A percentile compares a stretch with the other conserved stretches of the same genome.
phyloP scores from a whole-genome alignment of 78 protist species.

The Dictyostelium purpureum region DNA sequence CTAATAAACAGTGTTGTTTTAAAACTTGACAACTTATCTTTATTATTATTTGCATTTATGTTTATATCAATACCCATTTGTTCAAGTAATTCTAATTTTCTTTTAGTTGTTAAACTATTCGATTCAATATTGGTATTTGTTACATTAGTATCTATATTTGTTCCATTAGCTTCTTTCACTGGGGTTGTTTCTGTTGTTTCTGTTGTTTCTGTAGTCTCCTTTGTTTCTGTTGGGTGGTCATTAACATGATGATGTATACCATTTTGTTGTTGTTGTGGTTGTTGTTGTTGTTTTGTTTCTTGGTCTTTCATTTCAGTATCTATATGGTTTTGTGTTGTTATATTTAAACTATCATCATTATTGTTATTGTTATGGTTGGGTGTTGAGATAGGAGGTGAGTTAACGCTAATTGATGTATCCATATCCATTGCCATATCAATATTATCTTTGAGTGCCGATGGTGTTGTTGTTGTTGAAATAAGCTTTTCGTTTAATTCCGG shows the following conservation, averaged over 20 bases:
- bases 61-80: not conserved
- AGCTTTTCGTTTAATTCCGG: too few relatives aligned
- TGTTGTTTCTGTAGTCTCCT: not conserved
- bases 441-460: too few relatives aligned
- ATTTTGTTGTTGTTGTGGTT: not conserved
- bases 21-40: not conserved
- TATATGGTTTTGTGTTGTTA: not conserved
- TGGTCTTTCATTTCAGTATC: not conserved
- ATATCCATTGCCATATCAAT: not conserved
- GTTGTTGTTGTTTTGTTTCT: not conserved
- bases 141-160: not conserved
- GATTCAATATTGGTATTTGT: not conserved
- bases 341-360: not conserved
- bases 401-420: not conserved
- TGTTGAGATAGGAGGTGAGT: not conserved
- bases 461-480: too few relatives aligned
- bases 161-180: not conserved
- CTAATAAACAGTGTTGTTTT: constrained; percentile 29
- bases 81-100: not conserved
- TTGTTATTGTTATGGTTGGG: constrained; percentile 5
- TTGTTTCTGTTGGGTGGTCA: not conserved
- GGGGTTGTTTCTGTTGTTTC: not conserved
- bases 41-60: not conserved
- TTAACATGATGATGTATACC: not conserved
- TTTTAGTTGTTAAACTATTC: not conserved